Conservation (phyloP, 2,329 filamentous ascomycete species). For the Raffaelea ambrosiae region DNA sequence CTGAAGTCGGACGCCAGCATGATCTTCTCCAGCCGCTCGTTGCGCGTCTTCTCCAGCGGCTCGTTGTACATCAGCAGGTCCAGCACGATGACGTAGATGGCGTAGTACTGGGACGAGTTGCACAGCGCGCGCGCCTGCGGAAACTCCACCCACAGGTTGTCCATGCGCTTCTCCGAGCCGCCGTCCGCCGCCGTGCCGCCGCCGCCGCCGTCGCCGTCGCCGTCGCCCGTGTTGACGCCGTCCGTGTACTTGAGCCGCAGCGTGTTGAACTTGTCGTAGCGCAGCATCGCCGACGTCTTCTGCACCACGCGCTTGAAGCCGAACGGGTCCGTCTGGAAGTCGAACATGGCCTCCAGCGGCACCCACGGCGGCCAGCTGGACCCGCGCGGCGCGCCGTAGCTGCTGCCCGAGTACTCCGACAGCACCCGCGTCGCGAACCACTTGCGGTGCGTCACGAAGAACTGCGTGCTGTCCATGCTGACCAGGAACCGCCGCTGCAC, state of each 20-base stretch:
- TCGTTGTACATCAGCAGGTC: constrained; percentile 95
- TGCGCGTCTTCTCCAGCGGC: constrained; percentile 93
- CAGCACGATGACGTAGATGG: constrained; percentile 94
- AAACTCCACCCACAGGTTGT: constrained; percentile 95
- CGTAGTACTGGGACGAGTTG: constrained; percentile 95
- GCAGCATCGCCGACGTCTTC: constrained; percentile 86
- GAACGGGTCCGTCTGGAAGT: constrained; percentile 87
- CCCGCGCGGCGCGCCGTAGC: constrained; percentile 76
- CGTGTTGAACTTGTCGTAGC: constrained; percentile 98
- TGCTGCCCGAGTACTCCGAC: constrained; percentile 89
- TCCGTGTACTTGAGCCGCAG: constrained; percentile 96
- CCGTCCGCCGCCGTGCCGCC: constrained; percentile 29
- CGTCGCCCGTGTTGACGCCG: constrained; percentile 58
- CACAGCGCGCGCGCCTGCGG: constrained; percentile 90
- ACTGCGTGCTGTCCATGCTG: constrained; percentile 95
- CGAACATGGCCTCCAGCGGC: constrained; percentile 96
- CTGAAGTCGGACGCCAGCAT: constrained; percentile 99
- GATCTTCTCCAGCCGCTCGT: constrained; percentile 92
- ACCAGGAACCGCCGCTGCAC: constrained; percentile 91
- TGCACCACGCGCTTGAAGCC: constrained; percentile 98
- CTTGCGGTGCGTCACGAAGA: constrained; percentile 93
- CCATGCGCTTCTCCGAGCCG: constrained; percentile 69
- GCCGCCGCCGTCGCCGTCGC: neutral
- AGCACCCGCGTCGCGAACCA: constrained; percentile 77
- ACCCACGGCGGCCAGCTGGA: constrained; percentile 98